Evolutionary conservation across 1,139 yeast species (phyloP).

Genomic region (Sugiyamaella novakii): DNA sequence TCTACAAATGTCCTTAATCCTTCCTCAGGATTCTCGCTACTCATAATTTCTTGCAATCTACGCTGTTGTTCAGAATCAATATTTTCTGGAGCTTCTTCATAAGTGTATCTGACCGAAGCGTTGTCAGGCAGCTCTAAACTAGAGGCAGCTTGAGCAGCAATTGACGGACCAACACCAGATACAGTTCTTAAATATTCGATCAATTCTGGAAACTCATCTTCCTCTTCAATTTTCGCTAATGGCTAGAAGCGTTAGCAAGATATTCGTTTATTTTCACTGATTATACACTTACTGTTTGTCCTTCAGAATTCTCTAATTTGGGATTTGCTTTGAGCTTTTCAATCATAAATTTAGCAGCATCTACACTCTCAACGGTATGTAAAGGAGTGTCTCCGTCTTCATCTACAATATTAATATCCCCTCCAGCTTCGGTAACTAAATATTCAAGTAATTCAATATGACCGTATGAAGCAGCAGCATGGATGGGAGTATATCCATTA

Average conservation of each 20-base stretch:
- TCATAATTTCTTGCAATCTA: slow-evolving; percentile 68
- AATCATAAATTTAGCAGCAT: slow-evolving; percentile 64
- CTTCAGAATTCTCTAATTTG: slow-evolving; percentile 66
- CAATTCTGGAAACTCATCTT: slow-evolving; percentile 81
- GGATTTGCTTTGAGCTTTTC: slow-evolving; percentile 69
- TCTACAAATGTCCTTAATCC: slow-evolving; percentile 68
- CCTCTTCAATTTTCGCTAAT: slow-evolving; percentile 72
- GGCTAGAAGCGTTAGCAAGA: slow-evolving; percentile 36
- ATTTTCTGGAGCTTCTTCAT: slow-evolving; percentile 32
- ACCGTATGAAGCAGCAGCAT: slow-evolving; percentile 95
- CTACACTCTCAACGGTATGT: slow-evolving; percentile 79
- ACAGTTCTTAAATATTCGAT: slow-evolving; percentile 60
- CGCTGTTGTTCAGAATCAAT: slow-evolving; percentile 58
- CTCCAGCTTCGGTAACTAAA: slow-evolving; percentile 60
- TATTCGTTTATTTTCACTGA: neutral
- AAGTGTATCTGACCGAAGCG: slow-evolving; percentile 29
- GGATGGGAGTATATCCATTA: slow-evolving; percentile 93
- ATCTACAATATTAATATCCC: slow-evolving; percentile 80
- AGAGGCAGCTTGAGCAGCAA: slow-evolving; percentile 19
- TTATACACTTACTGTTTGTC: slow-evolving; percentile 56
- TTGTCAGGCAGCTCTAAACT: slow-evolving; percentile 22
- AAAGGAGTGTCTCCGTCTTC: slow-evolving; percentile 94
- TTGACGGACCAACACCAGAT: slow-evolving; percentile 27
- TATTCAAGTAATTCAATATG: slow-evolving; percentile 66
- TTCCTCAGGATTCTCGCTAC: slow-evolving; percentile 77